phyloP scores from a whole-genome alignment of 345 rosid species.

The Citrus sinensis region DVS_A1.0 CM039169.1:33612001-33612500 shows the following conservation, averaged over 20 bases:
- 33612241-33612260: not conserved
- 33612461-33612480: not conserved
- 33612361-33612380: not conserved
- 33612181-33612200: not conserved
- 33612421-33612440: not conserved
- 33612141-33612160: not conserved
- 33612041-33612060: no score
- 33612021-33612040: no score
- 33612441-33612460: not conserved
- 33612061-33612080: no score
- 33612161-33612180: not conserved
- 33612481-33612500: not conserved
- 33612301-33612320: not conserved
- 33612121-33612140: not conserved
- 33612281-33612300: not conserved
- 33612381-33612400: not conserved
- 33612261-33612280: not conserved
- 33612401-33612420: not conserved
- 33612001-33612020: not conserved
- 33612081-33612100: constrained; percentile 7
- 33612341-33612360: not conserved
- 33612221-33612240: not conserved
- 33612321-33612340: not conserved
- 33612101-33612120: not conserved
- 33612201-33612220: not conserved